Evolutionary conservation across 768 basidiomycete species (phyloP), one percentile per base, ranked within the genome.

Genomic region (Leccinum arenicola): DNA sequence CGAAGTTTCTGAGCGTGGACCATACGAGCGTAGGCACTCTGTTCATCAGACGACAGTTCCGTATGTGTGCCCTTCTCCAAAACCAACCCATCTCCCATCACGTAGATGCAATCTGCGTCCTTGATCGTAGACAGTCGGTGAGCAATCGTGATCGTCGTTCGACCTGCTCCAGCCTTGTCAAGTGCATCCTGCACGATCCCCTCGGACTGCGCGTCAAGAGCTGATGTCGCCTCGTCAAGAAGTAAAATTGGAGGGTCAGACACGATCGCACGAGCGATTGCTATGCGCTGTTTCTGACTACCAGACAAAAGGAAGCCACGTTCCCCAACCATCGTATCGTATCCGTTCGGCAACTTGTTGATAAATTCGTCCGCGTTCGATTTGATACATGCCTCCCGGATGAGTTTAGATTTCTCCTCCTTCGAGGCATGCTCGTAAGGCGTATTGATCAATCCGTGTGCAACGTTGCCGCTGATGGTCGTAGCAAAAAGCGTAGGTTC

Each of bases 361-460:
- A 95, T 86, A 72, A 95, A 95, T n/a, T 86, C 87, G 64, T 95
- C 89, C 0, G 92, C 93, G 66, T 95, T 95, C 3, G 93, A 86
- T 70, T 93, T 93, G 74, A 93, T 75, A 64, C 90, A 93, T 2
- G 93, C 93, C 53, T 91, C 86, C 74, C 90, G 88, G 75, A 95
- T 82, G 19, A 94, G 73, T 40, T 78, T 79, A 57, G 88, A 82
- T 73, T 92, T 89, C 67, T 91, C 86, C 56, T 89, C 91, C 17
- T 87, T 84, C 0, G 86, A 76, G 0, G 81, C 79, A 61, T 89
- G 67, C 67, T 95, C 91, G 68, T 77, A 77, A 31, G 76, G 73
- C 0, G 91, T 93, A 43, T 84, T 84, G 65, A 93, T 91, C 40
- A 95, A 80, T 64, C 93, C 93, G 62, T 93, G 89, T 3, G 85